These are phyloP conservation scores for Fusarium sp. DNA, from an alignment of 2,329 filamentous ascomycete species.

Conservation along the genomic window DNA sequence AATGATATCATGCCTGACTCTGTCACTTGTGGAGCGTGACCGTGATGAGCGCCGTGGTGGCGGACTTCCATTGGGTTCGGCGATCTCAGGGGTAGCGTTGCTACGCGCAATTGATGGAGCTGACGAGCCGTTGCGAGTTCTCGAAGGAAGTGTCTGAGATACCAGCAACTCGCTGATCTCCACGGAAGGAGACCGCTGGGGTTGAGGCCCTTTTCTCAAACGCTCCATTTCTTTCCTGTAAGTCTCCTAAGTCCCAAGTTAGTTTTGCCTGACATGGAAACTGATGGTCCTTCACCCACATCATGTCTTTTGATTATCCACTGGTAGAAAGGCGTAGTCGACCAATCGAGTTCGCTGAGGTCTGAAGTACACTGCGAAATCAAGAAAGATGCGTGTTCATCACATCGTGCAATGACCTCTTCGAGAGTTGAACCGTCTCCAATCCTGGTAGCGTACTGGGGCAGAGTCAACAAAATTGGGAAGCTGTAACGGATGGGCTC, in stretches of 20 bases:
- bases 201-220: conserved; percentile 37
- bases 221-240: conserved; percentile 39
- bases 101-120: conserved; percentile 14
- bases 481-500: background rate
- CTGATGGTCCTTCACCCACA: conserved; percentile 47
- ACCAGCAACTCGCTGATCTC: conserved; percentile 13
- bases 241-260: conserved; percentile 41
- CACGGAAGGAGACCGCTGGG: conserved; percentile 28
- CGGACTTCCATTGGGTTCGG: conserved; percentile 14
- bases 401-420: conserved; percentile 60
- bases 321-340: conserved; percentile 58
- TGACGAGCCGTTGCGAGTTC: conserved; percentile 39
- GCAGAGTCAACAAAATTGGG: background rate
- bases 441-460: conserved; percentile 61
- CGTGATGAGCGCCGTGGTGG: conserved; percentile 28
- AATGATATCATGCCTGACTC: background rate
- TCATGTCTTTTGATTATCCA: conserved; percentile 58
- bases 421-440: conserved; percentile 64
- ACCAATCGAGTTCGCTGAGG: conserved; percentile 54
- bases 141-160: conserved; percentile 30
- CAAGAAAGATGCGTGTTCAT: conserved; percentile 63
- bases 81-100: conserved; percentile 25
- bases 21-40: conserved; percentile 32
- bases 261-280: background rate
- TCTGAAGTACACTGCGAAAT: conserved; percentile 62